Conservation (phyloP, 768 basidiomycete species). For the Melanogaster broomeanus region DNA sequence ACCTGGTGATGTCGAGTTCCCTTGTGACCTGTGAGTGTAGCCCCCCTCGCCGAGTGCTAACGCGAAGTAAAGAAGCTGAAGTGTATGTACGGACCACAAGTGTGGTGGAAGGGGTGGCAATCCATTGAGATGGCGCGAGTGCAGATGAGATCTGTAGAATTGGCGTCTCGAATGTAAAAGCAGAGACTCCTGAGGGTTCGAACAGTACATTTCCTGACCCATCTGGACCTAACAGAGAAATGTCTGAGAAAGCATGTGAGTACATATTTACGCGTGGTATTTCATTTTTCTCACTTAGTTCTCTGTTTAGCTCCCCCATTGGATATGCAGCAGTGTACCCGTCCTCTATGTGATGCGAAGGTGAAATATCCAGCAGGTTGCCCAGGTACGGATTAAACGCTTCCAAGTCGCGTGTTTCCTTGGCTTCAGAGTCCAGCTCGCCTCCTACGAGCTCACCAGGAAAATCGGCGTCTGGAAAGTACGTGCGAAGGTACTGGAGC, state of each 20-base stretch:
- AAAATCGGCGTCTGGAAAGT: slow-evolving; percentile 75
- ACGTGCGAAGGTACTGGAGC: slow-evolving; percentile 72
- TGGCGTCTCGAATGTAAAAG: slow-evolving; percentile 60
- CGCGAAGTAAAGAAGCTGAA: slow-evolving; percentile 41
- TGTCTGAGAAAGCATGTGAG: slow-evolving; percentile 39
- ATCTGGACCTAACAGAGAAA: slow-evolving; percentile 42
- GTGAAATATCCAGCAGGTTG: slow-evolving; percentile 48
- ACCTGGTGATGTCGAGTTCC: slow-evolving; percentile 39
- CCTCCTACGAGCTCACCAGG: slow-evolving; percentile 64
- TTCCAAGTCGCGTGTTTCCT: slow-evolving; percentile 32
- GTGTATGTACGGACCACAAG: slow-evolving; percentile 49
- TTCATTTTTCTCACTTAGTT: slow-evolving; percentile 54
- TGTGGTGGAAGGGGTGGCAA: slow-evolving; percentile 10
- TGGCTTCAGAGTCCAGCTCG: slow-evolving; percentile 50
- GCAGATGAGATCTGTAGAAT: slow-evolving; percentile 62
- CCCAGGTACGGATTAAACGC: slow-evolving; percentile 60
- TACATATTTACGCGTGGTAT: not conserved
- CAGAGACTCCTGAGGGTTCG: slow-evolving; percentile 40
- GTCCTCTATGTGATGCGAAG: slow-evolving; percentile 25
- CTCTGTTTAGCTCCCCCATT: slow-evolving; percentile 56
- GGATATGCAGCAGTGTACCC: slow-evolving; percentile 54
- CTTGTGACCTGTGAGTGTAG: slow-evolving; percentile 28
- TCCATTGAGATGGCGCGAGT: slow-evolving; percentile 14
- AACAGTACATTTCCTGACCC: slow-evolving; percentile 18
- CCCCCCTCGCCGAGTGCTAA: slow-evolving; percentile 15